phyloP scores from a whole-genome alignment of 768 basidiomycete genomes.

The Auriscalpium vulgare region DNA sequence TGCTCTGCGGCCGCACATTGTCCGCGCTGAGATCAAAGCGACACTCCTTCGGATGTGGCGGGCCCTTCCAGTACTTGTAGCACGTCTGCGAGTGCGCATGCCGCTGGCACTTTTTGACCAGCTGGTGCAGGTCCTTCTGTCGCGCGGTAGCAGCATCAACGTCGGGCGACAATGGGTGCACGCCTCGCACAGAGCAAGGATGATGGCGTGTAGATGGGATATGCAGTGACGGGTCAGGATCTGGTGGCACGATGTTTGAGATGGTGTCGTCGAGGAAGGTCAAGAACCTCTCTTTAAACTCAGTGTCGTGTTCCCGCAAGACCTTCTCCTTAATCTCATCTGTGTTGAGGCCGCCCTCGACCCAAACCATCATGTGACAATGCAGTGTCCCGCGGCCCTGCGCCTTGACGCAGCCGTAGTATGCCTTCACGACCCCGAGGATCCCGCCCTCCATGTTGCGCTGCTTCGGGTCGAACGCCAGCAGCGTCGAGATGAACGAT shows the following conservation, averaged over 20 bases:
- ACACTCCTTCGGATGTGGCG: constrained; percentile 15
- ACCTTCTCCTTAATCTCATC: not conserved
- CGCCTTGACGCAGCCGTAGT: constrained; percentile 35
- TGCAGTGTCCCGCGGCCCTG: constrained; percentile 32
- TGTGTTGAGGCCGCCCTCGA: constrained; percentile 16
- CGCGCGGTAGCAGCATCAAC: not conserved
- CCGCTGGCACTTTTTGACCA: constrained; percentile 23
- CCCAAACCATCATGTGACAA: constrained; percentile 34
- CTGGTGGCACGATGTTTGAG: constrained; percentile 17
- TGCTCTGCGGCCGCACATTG: not conserved
- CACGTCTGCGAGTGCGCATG: constrained; percentile 29
- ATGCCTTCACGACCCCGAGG: constrained; percentile 25
- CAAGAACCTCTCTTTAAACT: constrained; percentile 17
- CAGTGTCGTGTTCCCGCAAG: not conserved
- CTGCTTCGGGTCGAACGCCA: constrained; percentile 17
- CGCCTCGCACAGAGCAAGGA: not conserved
- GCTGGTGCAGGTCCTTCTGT: not conserved
- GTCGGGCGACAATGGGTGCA: not conserved
- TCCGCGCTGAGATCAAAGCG: constrained; percentile 23
- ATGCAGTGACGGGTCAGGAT: not conserved
- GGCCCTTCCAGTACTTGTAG: constrained; percentile 29
- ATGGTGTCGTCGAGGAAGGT: constrained; percentile 23
- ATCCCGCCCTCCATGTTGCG: constrained; percentile 20
- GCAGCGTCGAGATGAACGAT: constrained; percentile 24
- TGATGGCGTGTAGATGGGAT: not conserved